Evolutionary conservation across 2,329 filamentous ascomycete genomes (phyloP), one percentile per base, ranked within the genome.

Genomic region (Mollisiaceae sp.): DNA sequence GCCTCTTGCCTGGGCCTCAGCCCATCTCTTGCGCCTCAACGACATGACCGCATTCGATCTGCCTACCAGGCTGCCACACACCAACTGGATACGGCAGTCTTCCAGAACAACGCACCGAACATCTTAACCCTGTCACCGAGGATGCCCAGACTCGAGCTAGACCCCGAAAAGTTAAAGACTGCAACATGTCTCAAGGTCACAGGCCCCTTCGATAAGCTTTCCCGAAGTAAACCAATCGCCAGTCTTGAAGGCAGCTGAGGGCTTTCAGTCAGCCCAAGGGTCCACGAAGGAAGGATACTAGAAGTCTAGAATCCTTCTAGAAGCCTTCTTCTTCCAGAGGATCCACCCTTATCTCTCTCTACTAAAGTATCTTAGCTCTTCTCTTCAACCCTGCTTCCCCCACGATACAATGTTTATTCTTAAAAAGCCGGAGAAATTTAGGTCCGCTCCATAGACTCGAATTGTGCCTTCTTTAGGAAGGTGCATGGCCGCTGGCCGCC

Each of bases 41-140:
- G n/a, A 9, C 12, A 4, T 35, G 52, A 32, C 41, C 36, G 4
- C 27, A n/a, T n/a, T n/a, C n/a, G n/a, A n/a, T n/a, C n/a, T n/a
- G n/a, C n/a, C n/a, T n/a, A n/a, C n/a, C n/a, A n/a, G n/a, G n/a
- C n/a, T n/a, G n/a, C n/a, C n/a, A n/a, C 24, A n/a, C 38, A 22
- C 15, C 18, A 11, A 27, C 43, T 54, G 8, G 54, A 65, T 43
- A 9, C 52, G 45, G 60, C n/a, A 60, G 36, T 50, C 20, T 60
- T 65, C 55, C 24, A 60, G 60, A 65, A 60, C 43, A 36, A 60
- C 22, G 54, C 56, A 60, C 22, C 39, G 57, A 60, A 63, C 11
- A 47, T 8, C 36, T 18, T 8, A 18, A 5, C 50, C 50, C 22
- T n/a, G 20, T 38, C 38, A 54, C 50, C 22, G 8, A 32, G 27